Evolutionary conservation across 2,329 filamentous ascomycete genomes (phyloP), one percentile per base, ranked within the genome.

Genomic region (Cladosporium austrohemisphaericum): DNA sequence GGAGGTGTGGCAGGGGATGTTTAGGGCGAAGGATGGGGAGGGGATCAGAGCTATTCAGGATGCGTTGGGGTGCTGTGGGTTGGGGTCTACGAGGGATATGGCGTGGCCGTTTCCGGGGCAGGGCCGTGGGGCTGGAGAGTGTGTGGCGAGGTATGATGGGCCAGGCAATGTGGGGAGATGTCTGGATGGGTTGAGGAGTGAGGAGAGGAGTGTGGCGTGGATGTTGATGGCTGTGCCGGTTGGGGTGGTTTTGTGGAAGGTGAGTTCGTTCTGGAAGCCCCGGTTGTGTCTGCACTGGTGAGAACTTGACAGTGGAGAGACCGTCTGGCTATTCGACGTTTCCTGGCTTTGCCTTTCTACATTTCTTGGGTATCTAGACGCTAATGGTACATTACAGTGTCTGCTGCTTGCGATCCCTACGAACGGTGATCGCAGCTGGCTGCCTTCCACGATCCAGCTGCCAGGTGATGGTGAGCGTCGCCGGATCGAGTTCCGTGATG

Each of bases 61-160:
- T 60, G 64, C 74, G 0, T 76, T 86, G 25, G 62, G 76, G 6
- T 89, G 85, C 68, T 89, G 85, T 56, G 85, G 85, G 0, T 71
- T 86, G 26, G 73, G 73, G 49, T 75, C 71, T 4, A 61, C 79
- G 22, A 65, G 62, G 23, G 83, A 89, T 59, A 78, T 77, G 56
- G 76, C 78, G 0, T 87, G 76, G 71, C 85, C 85, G 0, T 86
- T 85, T 51, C 71, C 71, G 46, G 49, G 68, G 47, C 55, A 65
- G 44, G 56, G 58, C 43, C 41, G 65, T 36, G 53, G 59, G 33
- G 33, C 49, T 16, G 56, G 65, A 35, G 62, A 67, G 10, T 85
- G 83, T 59, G 56, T 67, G 4, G 62, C 69, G 37, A 65, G 71
- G 4, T 81, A 74, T 55, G 70, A 71, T 0, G 70, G 79, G 23